Conservation (phyloP, 306 rosid species). For the Carpinus viminea region DNA sequence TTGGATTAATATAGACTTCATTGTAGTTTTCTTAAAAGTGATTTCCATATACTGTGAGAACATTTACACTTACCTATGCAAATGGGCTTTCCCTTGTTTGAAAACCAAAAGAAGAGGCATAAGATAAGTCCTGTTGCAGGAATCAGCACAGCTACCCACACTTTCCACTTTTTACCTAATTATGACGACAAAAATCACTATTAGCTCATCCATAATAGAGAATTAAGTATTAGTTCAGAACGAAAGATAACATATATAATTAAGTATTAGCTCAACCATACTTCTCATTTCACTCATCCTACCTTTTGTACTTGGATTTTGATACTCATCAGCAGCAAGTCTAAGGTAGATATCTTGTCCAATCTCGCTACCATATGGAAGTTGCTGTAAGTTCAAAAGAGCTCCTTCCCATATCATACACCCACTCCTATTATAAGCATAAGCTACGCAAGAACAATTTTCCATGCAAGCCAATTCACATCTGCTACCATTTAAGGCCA, state of each 20-base stretch:
- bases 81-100: not conserved
- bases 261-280: not conserved
- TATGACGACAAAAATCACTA: not conserved
- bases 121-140: not conserved
- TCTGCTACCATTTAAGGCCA: not conserved
- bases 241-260: not conserved
- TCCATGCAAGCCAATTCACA: constrained; percentile 4
- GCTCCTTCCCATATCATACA: not conserved
- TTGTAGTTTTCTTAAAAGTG: not conserved
- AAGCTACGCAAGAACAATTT: not conserved
- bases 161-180: not conserved
- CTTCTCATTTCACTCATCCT: not conserved
- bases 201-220: not conserved
- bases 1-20: too few relatives aligned
- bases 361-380: not conserved
- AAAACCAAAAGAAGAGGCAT: not conserved
- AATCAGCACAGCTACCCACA: not conserved
- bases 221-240: not conserved
- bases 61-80: not conserved
- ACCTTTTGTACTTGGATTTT: too few relatives aligned
- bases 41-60: too few relatives aligned
- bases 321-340: not conserved
- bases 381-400: not conserved
- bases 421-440: not conserved
- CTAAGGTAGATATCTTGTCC: not conserved